A percentile compares a stretch with the other conserved stretches of the same genome.
Conservation (phyloP, 306 rosid genomes). For the Purshia tridentata region DNA sequence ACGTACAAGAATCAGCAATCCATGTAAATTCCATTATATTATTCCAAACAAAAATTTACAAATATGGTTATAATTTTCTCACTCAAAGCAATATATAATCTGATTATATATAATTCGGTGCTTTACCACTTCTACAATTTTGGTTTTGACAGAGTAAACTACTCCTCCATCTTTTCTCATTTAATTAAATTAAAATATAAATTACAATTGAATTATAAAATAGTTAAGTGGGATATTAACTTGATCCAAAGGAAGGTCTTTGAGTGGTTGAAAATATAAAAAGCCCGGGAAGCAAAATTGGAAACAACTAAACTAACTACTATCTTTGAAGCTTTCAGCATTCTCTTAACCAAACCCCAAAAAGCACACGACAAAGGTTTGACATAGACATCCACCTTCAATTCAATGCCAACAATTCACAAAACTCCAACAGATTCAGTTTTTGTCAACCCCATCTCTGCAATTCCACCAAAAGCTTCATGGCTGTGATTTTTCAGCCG, state of each 20-base stretch:
- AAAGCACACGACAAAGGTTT: constrained; percentile 31
- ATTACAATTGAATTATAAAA: background rate
- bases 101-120: background rate
- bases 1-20: background rate
- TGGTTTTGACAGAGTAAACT: constrained; percentile 3
- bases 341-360: constrained; percentile 26
- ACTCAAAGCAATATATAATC: too few relatives aligned
- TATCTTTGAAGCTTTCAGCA: constrained; percentile 61
- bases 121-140: background rate
- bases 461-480: constrained; percentile 25
- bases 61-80: too few relatives aligned
- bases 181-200: background rate
- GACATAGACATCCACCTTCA: background rate
- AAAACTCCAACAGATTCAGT: constrained; percentile 25
- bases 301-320: constrained; percentile 32
- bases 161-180: background rate
- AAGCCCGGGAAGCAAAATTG: constrained; percentile 18
- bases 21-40: background rate
- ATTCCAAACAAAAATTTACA: too few relatives aligned
- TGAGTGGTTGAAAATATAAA: constrained; percentile 26
- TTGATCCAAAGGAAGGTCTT: constrained; percentile 17
- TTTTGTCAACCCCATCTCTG: background rate
- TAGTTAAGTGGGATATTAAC: constrained; percentile 5
- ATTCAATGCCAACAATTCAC: constrained; percentile 23
- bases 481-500: constrained; percentile 41